Base-by-base conservation (phyloP, 257 asterid genomes). In the Lavandula angustifolia region DNA sequence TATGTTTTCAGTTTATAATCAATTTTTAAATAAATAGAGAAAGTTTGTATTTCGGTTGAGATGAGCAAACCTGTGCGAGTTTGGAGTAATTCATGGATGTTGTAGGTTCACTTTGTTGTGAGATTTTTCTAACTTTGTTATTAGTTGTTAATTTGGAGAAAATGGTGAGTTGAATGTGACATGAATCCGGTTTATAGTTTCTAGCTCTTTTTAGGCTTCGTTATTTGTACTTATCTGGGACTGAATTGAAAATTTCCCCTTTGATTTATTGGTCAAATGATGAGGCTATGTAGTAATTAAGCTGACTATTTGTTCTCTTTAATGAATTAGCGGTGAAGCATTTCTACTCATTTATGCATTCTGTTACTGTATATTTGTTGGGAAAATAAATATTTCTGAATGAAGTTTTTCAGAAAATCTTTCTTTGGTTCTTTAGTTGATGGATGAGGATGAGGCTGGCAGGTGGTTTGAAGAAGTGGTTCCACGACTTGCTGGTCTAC, bases 381-480 rank as follows among this genome's bases (percentile, higher is more conserved):
- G 7, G 22, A 41, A 14, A 48, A 44, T n/a, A n/a, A 54, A 40
- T 12, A 40, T 0, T 66, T 32, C 46, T 1, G 48, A 54, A 9
- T 17, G 35, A 16, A 6, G 7, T 47, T 34, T 37, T 56, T 48
- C 37, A 13, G 3, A 35, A 4, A 41, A 40, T 31, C 51, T 29
- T 47, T 9, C 12, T 48, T 22, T 70, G 63, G 13, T 52, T 35
- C 53, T 58, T 18, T 76, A 92, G 98, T 77, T 92, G 80, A 81
- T 89, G 80, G 64, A 71, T 49, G 56, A 76, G 78, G 84, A 73
- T 8, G 87, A 84, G 27, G 76, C 95, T 29, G 73, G 54, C 42
- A 80, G 69, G 54, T 92, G 96, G 98, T 92, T 87, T 37, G 47
- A 37, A 16, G 77, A 82, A 40, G 87, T 85, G 64, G 76, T 92